These are phyloP conservation scores for Fusarium incarnatum DNA, from an alignment of 2,329 filamentous ascomycete species.

Conservation along the genomic window DNA sequence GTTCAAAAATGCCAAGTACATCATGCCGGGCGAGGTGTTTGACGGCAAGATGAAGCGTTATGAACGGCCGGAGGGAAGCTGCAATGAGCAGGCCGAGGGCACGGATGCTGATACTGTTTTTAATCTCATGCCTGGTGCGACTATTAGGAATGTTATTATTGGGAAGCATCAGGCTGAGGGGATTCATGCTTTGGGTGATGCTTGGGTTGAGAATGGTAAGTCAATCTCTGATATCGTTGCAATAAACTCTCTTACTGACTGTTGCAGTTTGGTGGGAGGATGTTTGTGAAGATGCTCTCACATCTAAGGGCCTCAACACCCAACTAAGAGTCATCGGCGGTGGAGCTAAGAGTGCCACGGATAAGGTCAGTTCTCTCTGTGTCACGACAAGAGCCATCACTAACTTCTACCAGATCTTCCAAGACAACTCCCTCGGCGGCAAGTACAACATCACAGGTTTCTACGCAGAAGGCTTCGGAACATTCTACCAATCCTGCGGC, in stretches of 20 bases:
- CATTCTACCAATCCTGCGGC: slow-evolving; percentile 48
- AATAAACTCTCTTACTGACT: too few species aligned
- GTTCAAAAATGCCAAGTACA: slow-evolving; percentile 47
- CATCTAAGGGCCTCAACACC: slow-evolving; percentile 47
- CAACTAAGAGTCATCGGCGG: slow-evolving; percentile 48
- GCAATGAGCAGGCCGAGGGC: slow-evolving; percentile 59
- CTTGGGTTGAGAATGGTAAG: slow-evolving; percentile 49
- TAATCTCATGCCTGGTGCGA: slow-evolving; percentile 51
- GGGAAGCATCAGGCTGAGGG: slow-evolving; percentile 52
- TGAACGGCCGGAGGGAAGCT: slow-evolving; percentile 55
- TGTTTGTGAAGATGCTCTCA: slow-evolving; percentile 47
- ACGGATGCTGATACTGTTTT: slow-evolving; percentile 56
- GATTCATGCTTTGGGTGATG: slow-evolving; percentile 48
- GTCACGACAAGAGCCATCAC: accelerated
- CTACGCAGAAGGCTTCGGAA: slow-evolving; percentile 47
- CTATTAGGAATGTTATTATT: slow-evolving; percentile 55
- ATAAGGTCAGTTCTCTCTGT: slow-evolving; percentile 31
- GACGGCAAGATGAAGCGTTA: slow-evolving; percentile 54
- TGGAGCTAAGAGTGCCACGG: slow-evolving; percentile 46
- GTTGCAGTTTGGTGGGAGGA: slow-evolving; percentile 48
- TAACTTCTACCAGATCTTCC: slow-evolving; percentile 39
- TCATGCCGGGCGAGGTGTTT: slow-evolving; percentile 49
- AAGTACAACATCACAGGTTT: slow-evolving; percentile 50
- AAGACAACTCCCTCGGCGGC: slow-evolving; percentile 48
- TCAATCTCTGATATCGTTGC: accelerated